Percentiles rank a stretch among this genome's conserved stretches.
Evolutionary conservation across 139 green algal genomes (phyloP).

Genomic region (Chlamydomonas sp.): DNA sequence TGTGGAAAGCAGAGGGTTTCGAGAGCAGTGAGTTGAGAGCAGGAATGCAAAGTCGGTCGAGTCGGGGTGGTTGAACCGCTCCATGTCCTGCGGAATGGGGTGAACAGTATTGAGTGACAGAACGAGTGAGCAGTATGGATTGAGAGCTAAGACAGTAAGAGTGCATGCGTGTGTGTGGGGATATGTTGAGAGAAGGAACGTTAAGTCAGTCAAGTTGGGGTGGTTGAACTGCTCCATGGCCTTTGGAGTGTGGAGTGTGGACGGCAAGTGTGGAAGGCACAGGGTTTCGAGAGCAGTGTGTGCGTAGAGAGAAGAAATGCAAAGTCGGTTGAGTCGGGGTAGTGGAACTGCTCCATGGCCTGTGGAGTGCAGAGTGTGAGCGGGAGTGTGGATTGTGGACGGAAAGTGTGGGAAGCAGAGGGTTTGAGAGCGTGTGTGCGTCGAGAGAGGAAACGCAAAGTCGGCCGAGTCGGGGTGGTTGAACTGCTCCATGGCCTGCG

Average conservation of each 20-base stretch:
- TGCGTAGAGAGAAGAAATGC: slow-evolving; percentile 87
- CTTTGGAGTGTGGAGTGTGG: background rate
- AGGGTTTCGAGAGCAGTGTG: background rate
- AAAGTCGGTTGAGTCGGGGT: slow-evolving; percentile 75
- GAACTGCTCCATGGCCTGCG: slow-evolving; percentile 95
- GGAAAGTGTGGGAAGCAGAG: background rate
- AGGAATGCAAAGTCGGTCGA: slow-evolving; percentile 90
- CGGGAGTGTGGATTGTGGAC: background rate
- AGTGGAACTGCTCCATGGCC: slow-evolving; percentile 96
- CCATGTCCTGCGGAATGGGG: slow-evolving; percentile 61
- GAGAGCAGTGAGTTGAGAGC: slow-evolving; percentile 49
- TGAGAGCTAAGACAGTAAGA: slow-evolving; percentile 11
- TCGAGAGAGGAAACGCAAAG: slow-evolving; percentile 92
- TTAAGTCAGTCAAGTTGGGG: slow-evolving; percentile 75
- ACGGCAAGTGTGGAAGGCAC: background rate
- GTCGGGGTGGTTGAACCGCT: slow-evolving; percentile 86
- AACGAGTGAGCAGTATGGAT: background rate
- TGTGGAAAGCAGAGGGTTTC: background rate
- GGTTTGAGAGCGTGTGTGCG: background rate
- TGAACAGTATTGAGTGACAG: background rate
- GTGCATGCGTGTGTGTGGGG: background rate
- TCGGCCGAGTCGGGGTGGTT: slow-evolving; percentile 73
- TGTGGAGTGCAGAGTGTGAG: no score
- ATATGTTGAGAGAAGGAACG: slow-evolving; percentile 79
- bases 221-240: slow-evolving; percentile 96